Conservation (phyloP, 768 basidiomycete species). For the Suillus luteus region DNA sequence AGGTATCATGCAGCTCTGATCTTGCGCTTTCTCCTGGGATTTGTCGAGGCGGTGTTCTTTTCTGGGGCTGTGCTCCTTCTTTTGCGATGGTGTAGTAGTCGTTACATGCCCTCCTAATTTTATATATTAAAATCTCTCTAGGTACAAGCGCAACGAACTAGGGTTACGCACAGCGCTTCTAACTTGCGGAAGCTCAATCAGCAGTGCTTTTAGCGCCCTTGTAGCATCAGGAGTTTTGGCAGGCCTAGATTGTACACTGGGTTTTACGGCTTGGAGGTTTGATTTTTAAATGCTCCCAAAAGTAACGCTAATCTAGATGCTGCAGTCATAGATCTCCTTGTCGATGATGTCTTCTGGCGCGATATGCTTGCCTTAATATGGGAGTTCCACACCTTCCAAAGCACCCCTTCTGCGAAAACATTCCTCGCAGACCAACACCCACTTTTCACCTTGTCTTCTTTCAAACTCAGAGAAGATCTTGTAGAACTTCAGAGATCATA, state of each 20-base stretch:
- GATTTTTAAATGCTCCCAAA: constrained; percentile 15
- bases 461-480: constrained; percentile 27
- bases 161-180: constrained; percentile 67
- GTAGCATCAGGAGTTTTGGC: constrained; percentile 77
- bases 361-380: constrained; percentile 63
- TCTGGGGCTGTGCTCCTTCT: constrained; percentile 68
- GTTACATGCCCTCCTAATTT: not conserved
- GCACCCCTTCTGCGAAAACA: constrained; percentile 37
- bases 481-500: constrained; percentile 29
- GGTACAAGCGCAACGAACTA: constrained; percentile 67
- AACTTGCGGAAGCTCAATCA: constrained; percentile 70
- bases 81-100: constrained; percentile 52
- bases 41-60: constrained; percentile 68
- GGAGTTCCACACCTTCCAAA: constrained; percentile 61
- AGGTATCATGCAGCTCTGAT: constrained; percentile 62
- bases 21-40: constrained; percentile 80
- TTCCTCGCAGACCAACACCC: constrained; percentile 50
- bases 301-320: constrained; percentile 1
- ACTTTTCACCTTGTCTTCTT: constrained; percentile 21
- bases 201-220: constrained; percentile 79
- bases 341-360: constrained; percentile 51
- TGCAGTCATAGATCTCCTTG: constrained; percentile 35
- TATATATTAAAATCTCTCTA: constrained; percentile 6
- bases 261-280: constrained; percentile 72
- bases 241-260: constrained; percentile 65